Evolutionary conservation across 331 rosid genomes (phyloP).

Genomic region (Stylosanthes scabra): DNA sequence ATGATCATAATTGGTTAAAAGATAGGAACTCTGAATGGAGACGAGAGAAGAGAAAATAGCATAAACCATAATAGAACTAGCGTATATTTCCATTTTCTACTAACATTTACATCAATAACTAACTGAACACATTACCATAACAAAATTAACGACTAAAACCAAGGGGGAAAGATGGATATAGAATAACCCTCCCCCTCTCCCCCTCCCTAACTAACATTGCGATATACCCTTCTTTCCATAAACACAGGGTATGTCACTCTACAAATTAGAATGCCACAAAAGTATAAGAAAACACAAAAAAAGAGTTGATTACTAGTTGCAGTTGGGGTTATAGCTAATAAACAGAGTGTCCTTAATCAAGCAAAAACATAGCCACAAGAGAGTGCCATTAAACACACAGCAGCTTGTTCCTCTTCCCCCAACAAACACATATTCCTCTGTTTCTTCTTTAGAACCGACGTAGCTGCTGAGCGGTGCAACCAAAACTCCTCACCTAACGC

Average conservation of each 20-base stretch:
- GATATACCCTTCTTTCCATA: constrained; percentile 24
- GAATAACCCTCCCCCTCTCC: no score
- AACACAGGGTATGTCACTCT: constrained; percentile 23
- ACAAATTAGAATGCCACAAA: not conserved
- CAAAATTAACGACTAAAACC: not conserved
- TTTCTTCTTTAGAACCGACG: constrained; percentile 49
- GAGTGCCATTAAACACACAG: constrained; percentile 73
- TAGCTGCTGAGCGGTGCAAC: constrained; percentile 33
- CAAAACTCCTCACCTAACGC: constrained; percentile 48
- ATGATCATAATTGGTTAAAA: no score
- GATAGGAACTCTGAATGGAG: no score
- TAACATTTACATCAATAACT: constrained; percentile 29
- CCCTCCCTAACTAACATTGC: no score
- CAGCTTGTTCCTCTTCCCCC: constrained; percentile 84
- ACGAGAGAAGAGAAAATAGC: no score
- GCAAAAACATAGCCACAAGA: constrained; percentile 63
- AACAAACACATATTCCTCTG: constrained; percentile 55
- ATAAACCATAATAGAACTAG: not conserved
- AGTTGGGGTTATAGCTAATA: not conserved
- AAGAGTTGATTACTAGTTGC: not conserved
- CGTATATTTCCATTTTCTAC: constrained; percentile 18
- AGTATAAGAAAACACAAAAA: not conserved
- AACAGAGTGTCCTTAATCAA: not conserved
- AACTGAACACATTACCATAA: not conserved
- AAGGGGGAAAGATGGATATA: no score